phyloP scores from a whole-genome alignment of 768 basidiomycete genomes.

The Suillus discolor region DNA sequence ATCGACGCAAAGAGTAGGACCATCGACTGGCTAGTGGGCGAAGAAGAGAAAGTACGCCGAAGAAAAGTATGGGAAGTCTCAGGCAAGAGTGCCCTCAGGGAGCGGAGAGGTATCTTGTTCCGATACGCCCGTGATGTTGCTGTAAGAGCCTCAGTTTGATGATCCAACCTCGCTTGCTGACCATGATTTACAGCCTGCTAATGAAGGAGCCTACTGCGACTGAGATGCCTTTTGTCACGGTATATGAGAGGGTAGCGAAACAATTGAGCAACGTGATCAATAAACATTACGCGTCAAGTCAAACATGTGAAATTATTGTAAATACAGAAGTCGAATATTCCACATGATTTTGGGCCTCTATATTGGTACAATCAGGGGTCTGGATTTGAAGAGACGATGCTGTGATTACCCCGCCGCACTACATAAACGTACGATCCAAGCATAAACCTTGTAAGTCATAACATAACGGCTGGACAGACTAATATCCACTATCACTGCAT shows the following conservation, averaged over 20 bases:
- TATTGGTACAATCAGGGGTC: background rate
- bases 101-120: slow-evolving; percentile 72
- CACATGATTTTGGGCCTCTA: background rate
- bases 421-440: background rate
- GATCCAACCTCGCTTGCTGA: background rate
- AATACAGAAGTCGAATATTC: background rate
- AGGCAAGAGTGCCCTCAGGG: slow-evolving; percentile 63
- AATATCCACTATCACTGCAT: background rate
- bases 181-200: slow-evolving; percentile 62
- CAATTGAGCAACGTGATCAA: background rate
- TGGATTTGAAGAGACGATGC: background rate
- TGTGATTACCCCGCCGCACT: background rate
- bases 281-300: background rate
- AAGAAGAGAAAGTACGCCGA: slow-evolving; percentile 63
- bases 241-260: background rate
- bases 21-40: slow-evolving; percentile 75
- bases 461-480: background rate
- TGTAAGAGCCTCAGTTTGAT: slow-evolving; percentile 50
- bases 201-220: slow-evolving; percentile 81
- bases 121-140: slow-evolving; percentile 87
- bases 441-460: background rate
- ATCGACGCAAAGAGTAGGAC: slow-evolving; percentile 68
- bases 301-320: background rate
- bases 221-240: slow-evolving; percentile 33
- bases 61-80: slow-evolving; percentile 70